A percentile compares a stretch with the other conserved stretches of the same genome.
phyloP scores from a whole-genome alignment of 2,329 filamentous ascomycete genomes.

The Epichloe gansuensis region DNA sequence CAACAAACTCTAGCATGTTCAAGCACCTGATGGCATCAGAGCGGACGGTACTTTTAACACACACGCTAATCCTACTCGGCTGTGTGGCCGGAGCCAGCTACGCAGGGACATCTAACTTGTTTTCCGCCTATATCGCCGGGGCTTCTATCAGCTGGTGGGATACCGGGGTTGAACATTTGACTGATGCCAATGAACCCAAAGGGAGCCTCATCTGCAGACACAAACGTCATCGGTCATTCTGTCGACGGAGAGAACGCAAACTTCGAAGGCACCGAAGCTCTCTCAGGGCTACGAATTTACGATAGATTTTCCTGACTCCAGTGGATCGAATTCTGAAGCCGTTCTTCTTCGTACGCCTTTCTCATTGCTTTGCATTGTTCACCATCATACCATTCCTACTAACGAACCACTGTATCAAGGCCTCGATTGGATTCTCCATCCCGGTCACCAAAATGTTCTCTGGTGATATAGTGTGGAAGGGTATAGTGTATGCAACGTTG shows the following conservation, averaged over 20 bases:
- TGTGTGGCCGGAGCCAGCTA: constrained; percentile 40
- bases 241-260: neutral
- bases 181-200: constrained; percentile 9
- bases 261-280: neutral
- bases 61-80: constrained; percentile 37
- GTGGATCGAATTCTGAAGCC: constrained; percentile 48
- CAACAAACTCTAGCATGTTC: constrained; percentile 7
- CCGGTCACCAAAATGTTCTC: constrained; percentile 60
- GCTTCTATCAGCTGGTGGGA: constrained; percentile 50
- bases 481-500: constrained; percentile 56
- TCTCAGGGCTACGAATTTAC: constrained; percentile 18
- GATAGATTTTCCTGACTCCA: constrained; percentile 26
- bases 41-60: constrained; percentile 30
- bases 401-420: neutral
- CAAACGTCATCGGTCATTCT: neutral
- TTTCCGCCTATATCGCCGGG: constrained; percentile 52
- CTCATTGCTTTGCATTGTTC: neutral
- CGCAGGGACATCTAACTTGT: constrained; percentile 49
- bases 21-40: constrained; percentile 15
- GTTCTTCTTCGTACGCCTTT: constrained; percentile 51
- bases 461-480: constrained; percentile 55
- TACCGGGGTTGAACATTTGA: constrained; percentile 13
- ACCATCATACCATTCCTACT: neutral
- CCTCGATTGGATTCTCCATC: constrained; percentile 63
- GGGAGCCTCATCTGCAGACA: neutral